These are phyloP conservation scores for Psilocybe azurescens DNA, from an alignment of 768 basidiomycete species.

Conservation along the genomic window DNA sequence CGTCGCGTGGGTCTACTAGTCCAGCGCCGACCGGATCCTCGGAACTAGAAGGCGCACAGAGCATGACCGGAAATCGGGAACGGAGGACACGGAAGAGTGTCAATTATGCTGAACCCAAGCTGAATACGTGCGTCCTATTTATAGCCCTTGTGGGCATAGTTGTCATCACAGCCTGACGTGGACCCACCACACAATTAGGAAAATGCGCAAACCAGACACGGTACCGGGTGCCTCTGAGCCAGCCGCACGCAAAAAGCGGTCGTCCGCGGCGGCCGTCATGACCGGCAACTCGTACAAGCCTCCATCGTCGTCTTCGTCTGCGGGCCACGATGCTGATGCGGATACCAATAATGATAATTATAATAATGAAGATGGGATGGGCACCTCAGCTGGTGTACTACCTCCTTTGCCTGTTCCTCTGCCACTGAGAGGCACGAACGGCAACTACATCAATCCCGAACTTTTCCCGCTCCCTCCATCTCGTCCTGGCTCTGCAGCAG, in stretches of 20 bases:
- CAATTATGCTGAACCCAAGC: constrained; percentile 87
- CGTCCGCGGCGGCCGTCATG: constrained; percentile 47
- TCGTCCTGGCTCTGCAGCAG: constrained; percentile 37
- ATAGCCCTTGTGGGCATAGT: constrained; percentile 3
- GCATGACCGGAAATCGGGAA: constrained; percentile 50
- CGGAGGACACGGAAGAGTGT: constrained; percentile 75
- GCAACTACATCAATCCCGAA: constrained; percentile 35
- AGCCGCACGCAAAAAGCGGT: constrained; percentile 48
- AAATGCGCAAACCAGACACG: constrained; percentile 88
- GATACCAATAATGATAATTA: constrained; percentile 21
- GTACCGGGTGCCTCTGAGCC: constrained; percentile 36
- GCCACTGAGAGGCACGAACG: constrained; percentile 33
- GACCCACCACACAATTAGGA: constrained; percentile 48
- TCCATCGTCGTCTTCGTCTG: constrained; percentile 21
- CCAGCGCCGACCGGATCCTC: constrained; percentile 41
- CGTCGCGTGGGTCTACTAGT: constrained; percentile 56
- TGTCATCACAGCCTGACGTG: not conserved
- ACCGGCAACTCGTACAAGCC: constrained; percentile 33
- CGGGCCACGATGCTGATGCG: constrained; percentile 37
- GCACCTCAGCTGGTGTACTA: constrained; percentile 17
- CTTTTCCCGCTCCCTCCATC: constrained; percentile 41
- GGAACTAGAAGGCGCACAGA: constrained; percentile 29
- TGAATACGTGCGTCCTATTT: constrained; percentile 72
- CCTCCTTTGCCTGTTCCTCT: constrained; percentile 28
- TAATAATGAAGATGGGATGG: constrained; percentile 37